These are phyloP conservation scores for Letharia columbiana DNA, from an alignment of 495 filamentous ascomycete genomes.

Conservation along the genomic window DNA sequence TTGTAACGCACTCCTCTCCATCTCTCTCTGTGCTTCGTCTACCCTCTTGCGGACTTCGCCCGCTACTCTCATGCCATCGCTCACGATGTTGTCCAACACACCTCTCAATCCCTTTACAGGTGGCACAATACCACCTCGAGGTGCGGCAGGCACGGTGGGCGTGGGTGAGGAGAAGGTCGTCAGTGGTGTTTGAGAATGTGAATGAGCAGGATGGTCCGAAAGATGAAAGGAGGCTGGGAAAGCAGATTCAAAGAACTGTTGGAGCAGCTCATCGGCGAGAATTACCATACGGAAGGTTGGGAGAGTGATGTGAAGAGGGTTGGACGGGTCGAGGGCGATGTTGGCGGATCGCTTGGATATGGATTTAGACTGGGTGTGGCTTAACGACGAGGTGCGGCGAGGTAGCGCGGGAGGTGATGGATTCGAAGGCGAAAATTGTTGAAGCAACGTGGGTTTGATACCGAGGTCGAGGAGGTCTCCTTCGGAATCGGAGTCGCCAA, in stretches of 20 bases:
- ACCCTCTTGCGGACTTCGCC: constrained; percentile 82
- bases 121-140: constrained; percentile 45
- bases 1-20: constrained; percentile 65
- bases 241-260: constrained; percentile 87
- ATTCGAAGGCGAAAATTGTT: constrained; percentile 13
- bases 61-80: constrained; percentile 90
- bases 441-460: constrained; percentile 26
- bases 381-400: constrained; percentile 20
- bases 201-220: constrained; percentile 36
- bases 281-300: constrained; percentile 99
- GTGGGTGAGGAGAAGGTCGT: constrained; percentile 63
- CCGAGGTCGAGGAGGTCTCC: constrained; percentile 61
- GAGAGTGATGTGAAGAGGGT: constrained; percentile 89
- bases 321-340: constrained; percentile 79
- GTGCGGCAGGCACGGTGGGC: constrained; percentile 33
- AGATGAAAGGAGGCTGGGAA: constrained; percentile 67
- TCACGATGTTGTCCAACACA: constrained; percentile 93
- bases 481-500: constrained; percentile 67
- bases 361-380: constrained; percentile 20
- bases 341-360: constrained; percentile 50
- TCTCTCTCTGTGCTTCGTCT: constrained; percentile 83
- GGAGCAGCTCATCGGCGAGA: constrained; percentile 87
- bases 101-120: constrained; percentile 74
- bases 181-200: constrained; percentile 44
- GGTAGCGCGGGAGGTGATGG: constrained; percentile 12